Evolutionary conservation across 2,329 filamentous ascomycete species (phyloP), one percentile per base, ranked within the genome.

Genomic region (Neopestalotiopsis rosae): DNA sequence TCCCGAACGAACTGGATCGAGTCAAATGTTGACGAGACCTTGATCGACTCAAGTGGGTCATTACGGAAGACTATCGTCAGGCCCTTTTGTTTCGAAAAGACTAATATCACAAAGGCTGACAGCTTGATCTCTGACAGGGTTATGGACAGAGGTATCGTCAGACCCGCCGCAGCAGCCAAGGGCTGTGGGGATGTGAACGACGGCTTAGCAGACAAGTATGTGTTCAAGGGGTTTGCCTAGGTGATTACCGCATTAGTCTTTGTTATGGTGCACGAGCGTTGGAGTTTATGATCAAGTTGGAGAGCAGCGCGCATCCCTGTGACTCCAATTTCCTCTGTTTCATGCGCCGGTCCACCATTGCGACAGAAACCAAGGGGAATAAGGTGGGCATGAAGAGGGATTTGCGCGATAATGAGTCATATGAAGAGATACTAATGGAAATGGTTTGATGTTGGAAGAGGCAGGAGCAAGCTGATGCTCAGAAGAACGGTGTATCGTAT

Each of bases 1-100:
- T 99, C 95, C 74, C 96, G 92, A 71, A 99, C 96, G 78, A 99
- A 99, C 59, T 96, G 95, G 76, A 99, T 99, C 13, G 95, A 97
- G 83, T 99, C 96, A 81, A 99, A 99, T 59, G 96, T 99, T 74
- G 95, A 98, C 0, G 95, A 98, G 73, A 99, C 96, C 84, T 98
- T 98, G 76, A 99, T 90, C 4, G 95, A 98, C 79, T 99, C 96
- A 71, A 99, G 90, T 4, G 96, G 96, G 79, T 99, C 96, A 87
- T 99, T 98, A 75, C 96, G 92, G 80, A 99, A 99, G 59, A 99
- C 96, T 62, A 99, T 87, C 1, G 96, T 99, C 68, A 99, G 88
- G 24, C 96, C 96, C 79, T 99, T 99, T 82, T 97, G 94, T 79
- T 94, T 95, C 3, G 95, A 98, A 79, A 99, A 99, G 71, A 99